Evolutionary conservation across 2,329 filamentous ascomycete genomes (phyloP), one percentile per base, ranked within the genome.

Genomic region (Eurotiales sp.): DNA sequence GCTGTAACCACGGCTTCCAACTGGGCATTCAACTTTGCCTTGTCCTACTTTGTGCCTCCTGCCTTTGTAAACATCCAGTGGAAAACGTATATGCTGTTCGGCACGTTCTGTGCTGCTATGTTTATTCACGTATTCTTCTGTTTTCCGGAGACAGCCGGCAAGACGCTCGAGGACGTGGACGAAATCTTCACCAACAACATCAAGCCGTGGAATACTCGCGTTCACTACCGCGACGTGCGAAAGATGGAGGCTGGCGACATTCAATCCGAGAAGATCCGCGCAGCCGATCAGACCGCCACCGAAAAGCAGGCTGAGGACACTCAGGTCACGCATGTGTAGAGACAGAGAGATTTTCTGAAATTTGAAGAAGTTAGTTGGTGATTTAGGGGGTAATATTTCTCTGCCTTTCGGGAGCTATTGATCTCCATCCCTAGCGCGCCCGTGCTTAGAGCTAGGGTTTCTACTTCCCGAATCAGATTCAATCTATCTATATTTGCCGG

Each of bases 171-270:
- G 44, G 61, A 66, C 39, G 59, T 66, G 37, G 64, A 66, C 22
- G 54, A 58, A 3, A 50, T 64, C 2, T 62, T 64, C 30, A 56
- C 55, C 50, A 65, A 69, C 27, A 67, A 67, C 50, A 65, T 59
- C 6, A 64, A 65, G 14, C 66, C 68, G 21, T 71, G 68, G 68
- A 69, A 66, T 59, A 70, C 68, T 12, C 56, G 50, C 41, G 63
- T 39, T 21, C n/a, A 39, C n/a, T 39, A 39, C 36, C 36, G 14
- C 12, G n/a, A 21, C 36, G n/a, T 21, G n/a, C 36, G 36, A 15
- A 39, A 39, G 36, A 15, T 39, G 36, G 36, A 39, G 36, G 36
- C 36, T 39, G 36, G 36, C 14, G 36, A 39, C n/a, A 21, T 39
- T 12, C 36, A 39, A 12, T 5, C 36, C 36, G 36, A 39, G n/a